phyloP scores from a whole-genome alignment of 371 early-diverging fungal species.

The Syncephalastrum racemosum region DNA sequence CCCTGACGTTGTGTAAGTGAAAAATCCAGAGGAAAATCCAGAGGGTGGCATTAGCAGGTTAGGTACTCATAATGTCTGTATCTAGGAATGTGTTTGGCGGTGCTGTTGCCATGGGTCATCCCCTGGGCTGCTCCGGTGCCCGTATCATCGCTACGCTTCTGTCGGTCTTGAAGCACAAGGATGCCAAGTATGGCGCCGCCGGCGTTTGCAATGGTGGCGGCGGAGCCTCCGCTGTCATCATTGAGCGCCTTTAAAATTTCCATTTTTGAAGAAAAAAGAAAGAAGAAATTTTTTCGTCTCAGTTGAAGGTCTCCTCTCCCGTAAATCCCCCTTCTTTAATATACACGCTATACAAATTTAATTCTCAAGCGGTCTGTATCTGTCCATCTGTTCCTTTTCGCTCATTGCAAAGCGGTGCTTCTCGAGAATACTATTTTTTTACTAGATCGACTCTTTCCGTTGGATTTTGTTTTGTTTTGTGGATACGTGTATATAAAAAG shows the following conservation, averaged over 20 bases:
- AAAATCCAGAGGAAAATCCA: slow-evolving; percentile 7
- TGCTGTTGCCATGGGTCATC: slow-evolving; percentile 97
- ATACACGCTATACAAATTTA: too few relatives aligned
- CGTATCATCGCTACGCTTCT: slow-evolving; percentile 87
- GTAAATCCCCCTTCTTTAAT: too few relatives aligned
- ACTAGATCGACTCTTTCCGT: too few relatives aligned
- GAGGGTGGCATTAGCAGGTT: too few relatives aligned
- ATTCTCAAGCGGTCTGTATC: too few relatives aligned
- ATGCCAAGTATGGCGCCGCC: slow-evolving; percentile 85
- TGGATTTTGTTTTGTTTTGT: too few relatives aligned
- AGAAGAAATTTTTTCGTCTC: slow-evolving; percentile 1
- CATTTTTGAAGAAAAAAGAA: not conserved
- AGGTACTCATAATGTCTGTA: not conserved
- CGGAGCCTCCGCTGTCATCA: slow-evolving; percentile 88
- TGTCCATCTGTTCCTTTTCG: too few relatives aligned
- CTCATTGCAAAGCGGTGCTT: too few relatives aligned
- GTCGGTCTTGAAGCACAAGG: slow-evolving; percentile 67
- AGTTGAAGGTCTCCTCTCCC: too few relatives aligned
- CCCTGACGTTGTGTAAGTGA: slow-evolving; percentile 64
- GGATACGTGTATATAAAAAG: too few relatives aligned
- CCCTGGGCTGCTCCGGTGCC: slow-evolving; percentile 96
- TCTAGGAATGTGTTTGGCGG: slow-evolving; percentile 89
- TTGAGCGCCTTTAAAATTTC: slow-evolving; percentile 63
- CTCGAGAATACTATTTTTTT: too few relatives aligned
- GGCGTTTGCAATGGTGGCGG: slow-evolving; percentile 97